These are phyloP conservation scores for Komagataella pastoris DNA, from an alignment of 805 yeast genomes.

Conservation along the genomic window DNA sequence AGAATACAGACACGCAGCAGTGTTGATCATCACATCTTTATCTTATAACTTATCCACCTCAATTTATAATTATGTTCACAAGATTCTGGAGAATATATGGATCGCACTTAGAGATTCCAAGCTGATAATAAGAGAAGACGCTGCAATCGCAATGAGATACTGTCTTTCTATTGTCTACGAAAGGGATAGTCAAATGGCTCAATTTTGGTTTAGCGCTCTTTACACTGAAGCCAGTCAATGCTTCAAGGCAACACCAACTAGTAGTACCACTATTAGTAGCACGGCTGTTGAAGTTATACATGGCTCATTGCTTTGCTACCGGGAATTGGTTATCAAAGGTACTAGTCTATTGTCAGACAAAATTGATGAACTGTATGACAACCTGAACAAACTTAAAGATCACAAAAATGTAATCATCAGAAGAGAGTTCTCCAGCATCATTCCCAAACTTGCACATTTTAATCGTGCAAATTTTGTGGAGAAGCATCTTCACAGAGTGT, in stretches of 20 bases:
- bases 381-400: conserved; percentile 60
- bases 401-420: conserved; percentile 66
- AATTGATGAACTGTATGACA: conserved; percentile 67
- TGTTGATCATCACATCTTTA: conserved; percentile 66
- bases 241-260: conserved; percentile 8
- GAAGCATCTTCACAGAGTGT: conserved; percentile 66
- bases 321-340: conserved; percentile 62
- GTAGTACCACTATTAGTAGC: conserved; percentile 4
- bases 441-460: conserved; percentile 74
- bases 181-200: conserved; percentile 58
- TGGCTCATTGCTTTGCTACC: conserved; percentile 71
- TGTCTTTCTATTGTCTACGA: conserved; percentile 71
- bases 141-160: conserved; percentile 68
- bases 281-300: conserved; percentile 60
- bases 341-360: conserved; percentile 62
- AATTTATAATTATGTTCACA: conserved; percentile 63
- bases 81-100: conserved; percentile 78
- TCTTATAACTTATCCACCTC: conserved; percentile 83
- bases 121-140: conserved; percentile 61
- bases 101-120: conserved; percentile 74
- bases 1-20: conserved; percentile 81
- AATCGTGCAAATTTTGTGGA: conserved; percentile 66
- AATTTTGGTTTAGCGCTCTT: conserved; percentile 62
- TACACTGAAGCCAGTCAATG: conserved; percentile 18
- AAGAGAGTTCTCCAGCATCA: conserved; percentile 69